Conservation (phyloP, 805 yeast genomes). For the Isabelozyma heimii region DNA sequence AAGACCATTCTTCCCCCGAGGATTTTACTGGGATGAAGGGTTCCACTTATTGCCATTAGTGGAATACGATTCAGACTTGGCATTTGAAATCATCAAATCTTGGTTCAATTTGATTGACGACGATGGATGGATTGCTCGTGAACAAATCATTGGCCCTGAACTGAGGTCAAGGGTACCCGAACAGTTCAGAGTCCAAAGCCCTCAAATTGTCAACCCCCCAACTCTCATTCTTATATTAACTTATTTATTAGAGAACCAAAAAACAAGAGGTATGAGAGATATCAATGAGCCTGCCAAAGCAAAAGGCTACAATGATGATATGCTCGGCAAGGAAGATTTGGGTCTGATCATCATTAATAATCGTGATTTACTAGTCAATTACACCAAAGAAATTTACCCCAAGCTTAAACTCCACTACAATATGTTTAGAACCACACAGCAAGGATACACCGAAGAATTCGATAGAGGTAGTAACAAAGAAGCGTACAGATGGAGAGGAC, state of each 20-base stretch:
- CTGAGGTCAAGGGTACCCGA: conserved; percentile 84
- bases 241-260: conserved; percentile 43
- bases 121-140: conserved; percentile 96
- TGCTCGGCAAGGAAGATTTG: conserved; percentile 19
- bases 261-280: conserved; percentile 15
- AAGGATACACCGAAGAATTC: conserved; percentile 70
- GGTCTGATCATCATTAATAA: conserved; percentile 54
- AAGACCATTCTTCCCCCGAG: conserved; percentile 92
- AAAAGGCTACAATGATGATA: conserved; percentile 13
- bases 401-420: conserved; percentile 72
- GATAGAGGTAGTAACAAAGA: conserved; percentile 55
- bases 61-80: conserved; percentile 80
- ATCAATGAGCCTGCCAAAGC: conserved; percentile 26
- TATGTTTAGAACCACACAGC: conserved; percentile 81
- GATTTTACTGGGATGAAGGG: conserved; percentile 99
- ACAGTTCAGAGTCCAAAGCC: conserved; percentile 82
- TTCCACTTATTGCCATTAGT: conserved; percentile 83
- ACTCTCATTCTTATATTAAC: conserved; percentile 76
- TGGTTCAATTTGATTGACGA: conserved; percentile 88
- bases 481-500: conserved; percentile 90
- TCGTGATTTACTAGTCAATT: conserved; percentile 57
- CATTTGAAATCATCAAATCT: conserved; percentile 73
- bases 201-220: conserved; percentile 93
- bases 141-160: conserved; percentile 89
- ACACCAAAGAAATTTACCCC: conserved; percentile 71